Evolutionary conservation across 352 stramenopile genomes (phyloP).

Genomic region (Phytophthora ohioensis): DNA sequence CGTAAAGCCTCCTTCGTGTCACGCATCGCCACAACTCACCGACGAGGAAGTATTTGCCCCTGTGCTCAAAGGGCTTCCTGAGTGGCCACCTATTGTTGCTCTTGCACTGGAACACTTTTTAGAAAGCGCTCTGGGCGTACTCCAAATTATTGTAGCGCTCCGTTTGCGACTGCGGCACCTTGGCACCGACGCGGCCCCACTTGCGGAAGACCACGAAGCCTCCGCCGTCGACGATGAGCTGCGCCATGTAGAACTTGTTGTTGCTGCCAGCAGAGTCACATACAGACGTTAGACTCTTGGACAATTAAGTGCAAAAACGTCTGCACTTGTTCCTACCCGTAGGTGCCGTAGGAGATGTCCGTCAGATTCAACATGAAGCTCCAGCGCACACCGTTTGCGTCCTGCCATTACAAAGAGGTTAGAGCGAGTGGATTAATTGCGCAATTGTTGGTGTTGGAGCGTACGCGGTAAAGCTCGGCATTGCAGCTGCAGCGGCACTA

Average conservation of each 20-base stretch:
- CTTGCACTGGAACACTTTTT: constrained; percentile 64
- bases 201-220: constrained; percentile 68
- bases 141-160: constrained; percentile 13
- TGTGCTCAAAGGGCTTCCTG: constrained; percentile 47
- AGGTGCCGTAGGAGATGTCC: constrained; percentile 63
- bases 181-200: constrained; percentile 72
- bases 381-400: constrained; percentile 62
- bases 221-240: constrained; percentile 60
- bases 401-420: constrained; percentile 31
- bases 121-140: constrained; percentile 48
- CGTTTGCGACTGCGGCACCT: constrained; percentile 44
- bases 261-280: constrained; percentile 40
- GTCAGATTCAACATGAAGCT: constrained; percentile 78
- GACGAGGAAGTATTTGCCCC: constrained; percentile 75
- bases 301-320: too few species aligned
- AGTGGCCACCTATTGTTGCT: constrained; percentile 74
- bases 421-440: background rate
- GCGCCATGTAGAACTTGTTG: constrained; percentile 84
- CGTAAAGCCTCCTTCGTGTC: too few species aligned
- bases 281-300: too few species aligned
- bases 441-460: background rate
- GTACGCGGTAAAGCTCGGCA: constrained; percentile 44
- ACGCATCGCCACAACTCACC: too few species aligned
- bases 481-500: constrained; percentile 30
- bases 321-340: constrained; percentile 37